phyloP scores from a whole-genome alignment of 257 asterid species.

The Gardenia jasminoides region DNA sequence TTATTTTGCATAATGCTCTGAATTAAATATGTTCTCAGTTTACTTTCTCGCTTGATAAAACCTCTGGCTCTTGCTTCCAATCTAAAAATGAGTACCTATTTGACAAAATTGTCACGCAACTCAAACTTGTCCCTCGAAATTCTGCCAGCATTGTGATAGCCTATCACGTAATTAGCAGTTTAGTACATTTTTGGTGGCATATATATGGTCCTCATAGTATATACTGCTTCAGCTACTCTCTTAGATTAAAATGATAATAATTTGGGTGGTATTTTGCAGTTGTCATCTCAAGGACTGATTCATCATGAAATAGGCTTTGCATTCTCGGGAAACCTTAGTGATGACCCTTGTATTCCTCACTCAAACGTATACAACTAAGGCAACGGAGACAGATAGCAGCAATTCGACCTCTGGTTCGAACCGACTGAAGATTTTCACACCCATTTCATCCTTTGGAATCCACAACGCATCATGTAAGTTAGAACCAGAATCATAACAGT shows the following conservation, averaged over 20 bases:
- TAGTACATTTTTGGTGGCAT: no score
- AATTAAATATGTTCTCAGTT: no score
- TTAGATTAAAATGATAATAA: neutral
- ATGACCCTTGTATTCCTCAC: conserved; percentile 46
- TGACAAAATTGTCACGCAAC: conserved; percentile 25
- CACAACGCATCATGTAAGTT: conserved; percentile 46
- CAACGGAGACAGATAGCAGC: conserved; percentile 48
- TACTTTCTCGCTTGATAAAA: conserved; percentile 34
- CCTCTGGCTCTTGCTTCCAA: conserved; percentile 42
- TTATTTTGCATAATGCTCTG: no score
- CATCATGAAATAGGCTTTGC: conserved; percentile 51
- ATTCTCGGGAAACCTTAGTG: conserved; percentile 45
- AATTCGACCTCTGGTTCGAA: conserved; percentile 49
- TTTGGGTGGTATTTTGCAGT: conserved; percentile 12
- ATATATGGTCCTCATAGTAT: no score
- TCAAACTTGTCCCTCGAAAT: conserved; percentile 41
- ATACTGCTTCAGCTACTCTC: neutral
- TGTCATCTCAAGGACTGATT: conserved; percentile 43
- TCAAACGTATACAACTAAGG: conserved; percentile 46
- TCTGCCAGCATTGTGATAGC: conserved; percentile 51
- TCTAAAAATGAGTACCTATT: conserved; percentile 40
- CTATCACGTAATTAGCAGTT: conserved; percentile 27
- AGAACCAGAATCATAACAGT: neutral
- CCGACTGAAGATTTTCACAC: conserved; percentile 50
- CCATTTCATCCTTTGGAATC: conserved; percentile 48